Percentiles rank a stretch among this genome's conserved stretches.
Evolutionary conservation across 2,329 filamentous ascomycete species (phyloP).

Genomic region (Cylindrodendrum hubeiense): DNA sequence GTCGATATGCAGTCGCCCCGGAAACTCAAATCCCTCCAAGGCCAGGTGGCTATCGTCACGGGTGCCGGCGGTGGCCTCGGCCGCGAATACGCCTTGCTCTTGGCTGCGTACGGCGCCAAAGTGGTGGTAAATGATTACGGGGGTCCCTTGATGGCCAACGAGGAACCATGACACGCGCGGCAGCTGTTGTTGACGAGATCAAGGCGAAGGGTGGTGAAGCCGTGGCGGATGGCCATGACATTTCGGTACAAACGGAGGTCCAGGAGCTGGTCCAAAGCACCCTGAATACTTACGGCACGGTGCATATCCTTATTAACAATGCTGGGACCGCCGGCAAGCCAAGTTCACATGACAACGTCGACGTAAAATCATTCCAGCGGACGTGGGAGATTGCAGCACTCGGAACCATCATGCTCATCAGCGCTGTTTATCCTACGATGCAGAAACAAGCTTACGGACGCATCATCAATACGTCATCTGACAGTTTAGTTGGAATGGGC

Average conservation of each 20-base stretch:
- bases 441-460: slow-evolving; percentile 20
- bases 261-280: slow-evolving; percentile 21
- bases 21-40: slow-evolving; percentile 10
- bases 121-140: slow-evolving; percentile 36
- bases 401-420: slow-evolving; percentile 27
- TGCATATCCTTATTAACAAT: slow-evolving; percentile 29
- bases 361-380: slow-evolving; percentile 25
- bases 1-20: background rate
- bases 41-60: slow-evolving; percentile 11
- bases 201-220: slow-evolving; percentile 25
- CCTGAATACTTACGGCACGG: background rate
- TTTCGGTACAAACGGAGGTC: slow-evolving; percentile 24
- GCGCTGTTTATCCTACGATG: slow-evolving; percentile 35
- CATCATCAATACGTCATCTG: slow-evolving; percentile 27
- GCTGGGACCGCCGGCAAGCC: slow-evolving; percentile 24
- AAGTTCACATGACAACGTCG: slow-evolving; percentile 18
- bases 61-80: slow-evolving; percentile 40
- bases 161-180: slow-evolving; percentile 23
- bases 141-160: slow-evolving; percentile 17
- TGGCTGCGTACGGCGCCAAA: slow-evolving; percentile 30
- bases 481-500: slow-evolving; percentile 34
- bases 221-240: slow-evolving; percentile 31
- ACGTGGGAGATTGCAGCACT: slow-evolving; percentile 29
- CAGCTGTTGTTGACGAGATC: slow-evolving; percentile 35
- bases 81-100: slow-evolving; percentile 36